Conservation (phyloP, 2,329 filamentous ascomycete species). For the Ilyonectria destructans region DNA sequence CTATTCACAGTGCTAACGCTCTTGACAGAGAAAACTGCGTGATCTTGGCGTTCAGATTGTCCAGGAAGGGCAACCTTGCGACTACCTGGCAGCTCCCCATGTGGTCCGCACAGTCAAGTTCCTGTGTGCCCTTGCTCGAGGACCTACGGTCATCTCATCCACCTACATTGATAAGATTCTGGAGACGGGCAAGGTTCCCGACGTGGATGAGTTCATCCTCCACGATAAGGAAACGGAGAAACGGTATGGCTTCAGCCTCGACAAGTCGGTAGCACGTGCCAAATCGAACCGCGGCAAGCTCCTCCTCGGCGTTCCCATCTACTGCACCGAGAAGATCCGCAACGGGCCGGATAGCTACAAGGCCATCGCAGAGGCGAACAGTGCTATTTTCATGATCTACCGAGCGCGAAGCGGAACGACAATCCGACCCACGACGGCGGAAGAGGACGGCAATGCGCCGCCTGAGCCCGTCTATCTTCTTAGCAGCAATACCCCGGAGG, state of each 20-base stretch:
- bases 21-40: slow-evolving; percentile 80
- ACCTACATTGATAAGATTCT: slow-evolving; percentile 86
- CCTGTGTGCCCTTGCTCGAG: slow-evolving; percentile 86
- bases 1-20: slow-evolving; percentile 38
- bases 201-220: slow-evolving; percentile 77
- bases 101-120: slow-evolving; percentile 96
- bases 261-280: slow-evolving; percentile 79
- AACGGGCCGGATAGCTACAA: slow-evolving; percentile 90
- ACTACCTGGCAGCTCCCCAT: slow-evolving; percentile 89
- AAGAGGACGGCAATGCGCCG: slow-evolving; percentile 73
- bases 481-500: slow-evolving; percentile 76
- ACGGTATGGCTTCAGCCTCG: slow-evolving; percentile 78
- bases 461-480: slow-evolving; percentile 88
- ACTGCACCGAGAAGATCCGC: slow-evolving; percentile 85
- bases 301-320: slow-evolving; percentile 83
- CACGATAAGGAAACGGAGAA: slow-evolving; percentile 82
- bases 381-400: slow-evolving; percentile 86
- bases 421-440: slow-evolving; percentile 76
- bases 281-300: slow-evolving; percentile 84
- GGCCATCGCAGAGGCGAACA: slow-evolving; percentile 89
- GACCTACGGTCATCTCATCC: slow-evolving; percentile 83
- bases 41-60: slow-evolving; percentile 87
- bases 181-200: slow-evolving; percentile 76
- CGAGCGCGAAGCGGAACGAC: slow-evolving; percentile 80
- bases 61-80: slow-evolving; percentile 82